These are phyloP conservation scores for Phytophthora kernoviae DNA, from an alignment of 352 stramenopile genomes.

Conservation along the genomic window DNA sequence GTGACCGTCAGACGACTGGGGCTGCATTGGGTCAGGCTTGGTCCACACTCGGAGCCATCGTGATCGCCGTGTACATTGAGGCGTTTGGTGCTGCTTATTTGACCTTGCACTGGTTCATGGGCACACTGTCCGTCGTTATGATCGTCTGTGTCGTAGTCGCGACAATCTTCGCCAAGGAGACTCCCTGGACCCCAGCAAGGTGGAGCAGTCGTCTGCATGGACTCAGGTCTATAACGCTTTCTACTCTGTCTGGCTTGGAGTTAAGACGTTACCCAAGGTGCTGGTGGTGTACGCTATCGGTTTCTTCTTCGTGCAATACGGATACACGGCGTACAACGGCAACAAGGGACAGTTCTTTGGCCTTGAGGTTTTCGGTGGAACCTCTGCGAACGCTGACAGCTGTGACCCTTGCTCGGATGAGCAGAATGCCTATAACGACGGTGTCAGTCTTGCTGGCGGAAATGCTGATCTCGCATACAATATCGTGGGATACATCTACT, in stretches of 20 bases:
- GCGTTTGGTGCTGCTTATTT: conserved; percentile 42
- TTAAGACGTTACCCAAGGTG: conserved; percentile 30
- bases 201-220: conserved; percentile 15
- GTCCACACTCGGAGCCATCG: conserved; percentile 33
- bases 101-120: conserved; percentile 35
- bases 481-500: conserved; percentile 43
- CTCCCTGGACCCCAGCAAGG: conserved; percentile 27
- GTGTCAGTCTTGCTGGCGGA: conserved; percentile 42
- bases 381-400: conserved; percentile 29
- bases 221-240: conserved; percentile 30
- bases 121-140: conserved; percentile 39
- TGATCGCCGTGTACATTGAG: conserved; percentile 42
- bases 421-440: conserved; percentile 48
- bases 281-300: conserved; percentile 37
- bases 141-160: conserved; percentile 29
- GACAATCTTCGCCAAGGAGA: conserved; percentile 34
- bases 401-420: conserved; percentile 25
- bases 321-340: conserved; percentile 54
- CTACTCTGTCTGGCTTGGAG: conserved; percentile 31
- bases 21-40: conserved; percentile 42
- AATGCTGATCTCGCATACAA: conserved; percentile 44
- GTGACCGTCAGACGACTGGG: conserved; percentile 48
- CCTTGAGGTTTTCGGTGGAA: conserved; percentile 39
- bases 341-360: conserved; percentile 58
- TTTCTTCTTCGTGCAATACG: conserved; percentile 37